Evolutionary conservation across 345 rosid species (phyloP), one percentile per base, ranked within the genome.

Genomic region (Linum tenue): DNA sequence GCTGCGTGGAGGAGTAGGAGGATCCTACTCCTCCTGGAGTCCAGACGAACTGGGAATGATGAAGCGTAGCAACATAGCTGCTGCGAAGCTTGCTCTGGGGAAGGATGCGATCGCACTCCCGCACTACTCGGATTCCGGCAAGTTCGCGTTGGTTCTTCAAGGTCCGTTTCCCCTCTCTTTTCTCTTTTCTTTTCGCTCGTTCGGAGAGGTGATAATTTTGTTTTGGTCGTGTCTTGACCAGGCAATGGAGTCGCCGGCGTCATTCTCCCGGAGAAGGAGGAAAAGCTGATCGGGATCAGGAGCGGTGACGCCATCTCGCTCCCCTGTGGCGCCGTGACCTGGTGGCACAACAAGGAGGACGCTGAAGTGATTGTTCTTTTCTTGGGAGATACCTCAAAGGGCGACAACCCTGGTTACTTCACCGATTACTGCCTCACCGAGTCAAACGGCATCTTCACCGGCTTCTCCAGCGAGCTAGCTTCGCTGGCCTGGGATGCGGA

Each of bases 281-380:
- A 94, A 77, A 94, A 84, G 72, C 86, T 88, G 64, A 67, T 94
- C 22, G 82, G 83, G 8, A 84, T 94, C 60, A 88, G 80, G 81
- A 82, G 80, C 76, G 97, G 99, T 1, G 99, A 94, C 55, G 84
- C 96, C 3, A 85, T 90, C 67, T 97, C 97, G 51, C 76, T 90
- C 59, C 96, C 97, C 2, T 94, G 90, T 12, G 99, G 97, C 41
- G 91, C 84, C 3, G 88, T 86, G 5, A 84, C 95, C 56, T 94
- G 99, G 98, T 92, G 91, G 89, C 85, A 82, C 63, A 92, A 84
- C 79, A 84, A 81, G 14, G 91, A 83, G 10, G 97, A 88, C 79
- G 81, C 88, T 31, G 89, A 83, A 44, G 73, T 92, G 11, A 85
- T 85, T 11, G 79, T 88, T 37, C 91, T 92, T 40, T 86, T 92